Evolutionary conservation across 257 asterid genomes (phyloP).

Genomic region (Echium plantagineum): DNA sequence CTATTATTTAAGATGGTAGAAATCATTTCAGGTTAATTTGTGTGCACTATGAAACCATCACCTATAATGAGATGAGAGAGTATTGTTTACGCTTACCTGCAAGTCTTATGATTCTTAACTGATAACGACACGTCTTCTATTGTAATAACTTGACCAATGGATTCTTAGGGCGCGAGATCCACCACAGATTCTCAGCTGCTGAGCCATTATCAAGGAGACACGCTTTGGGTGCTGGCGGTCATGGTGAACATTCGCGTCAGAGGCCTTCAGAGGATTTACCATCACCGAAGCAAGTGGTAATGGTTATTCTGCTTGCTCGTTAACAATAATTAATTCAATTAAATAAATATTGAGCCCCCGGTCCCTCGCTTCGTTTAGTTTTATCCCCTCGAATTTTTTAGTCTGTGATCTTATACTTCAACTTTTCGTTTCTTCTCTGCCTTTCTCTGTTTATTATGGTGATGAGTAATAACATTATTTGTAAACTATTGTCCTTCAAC

Average conservation of each 20-base stretch:
- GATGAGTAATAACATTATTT: not conserved
- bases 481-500: not conserved
- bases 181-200: conserved; percentile 30
- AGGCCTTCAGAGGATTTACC: conserved; percentile 31
- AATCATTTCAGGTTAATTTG: too few species aligned
- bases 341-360: not conserved
- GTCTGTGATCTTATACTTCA: not conserved
- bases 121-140: not conserved
- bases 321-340: not conserved
- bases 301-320: not conserved
- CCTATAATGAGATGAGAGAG: not conserved
- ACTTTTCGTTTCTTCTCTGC: too few species aligned
- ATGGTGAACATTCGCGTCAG: conserved; percentile 21
- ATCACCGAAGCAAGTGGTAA: conserved; percentile 41
- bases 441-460: not conserved
- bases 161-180: conserved; percentile 37
- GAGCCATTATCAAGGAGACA: conserved; percentile 46
- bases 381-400: not conserved
- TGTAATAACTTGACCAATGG: not conserved
- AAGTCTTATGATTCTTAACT: not conserved
- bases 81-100: not conserved
- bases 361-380: too few species aligned
- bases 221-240: conserved; percentile 27
- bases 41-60: not conserved
- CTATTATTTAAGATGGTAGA: too few species aligned